These are phyloP conservation scores for Penicillium sp. DNA, from an alignment of 2,329 filamentous ascomycete genomes.

Conservation along the genomic window DNA sequence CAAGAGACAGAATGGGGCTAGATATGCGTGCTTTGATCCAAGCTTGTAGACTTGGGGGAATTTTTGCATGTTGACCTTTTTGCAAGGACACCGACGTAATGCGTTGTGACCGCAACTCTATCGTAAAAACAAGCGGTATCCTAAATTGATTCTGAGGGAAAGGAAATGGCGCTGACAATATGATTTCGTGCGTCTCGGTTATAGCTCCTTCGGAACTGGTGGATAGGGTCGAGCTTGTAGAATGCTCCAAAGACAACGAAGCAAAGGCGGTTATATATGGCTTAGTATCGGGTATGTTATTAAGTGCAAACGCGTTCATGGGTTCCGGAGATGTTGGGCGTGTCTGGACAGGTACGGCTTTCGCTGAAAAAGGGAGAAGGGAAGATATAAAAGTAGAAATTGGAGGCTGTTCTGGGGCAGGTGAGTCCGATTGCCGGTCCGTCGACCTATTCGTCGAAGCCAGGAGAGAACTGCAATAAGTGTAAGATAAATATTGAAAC, in stretches of 20 bases:
- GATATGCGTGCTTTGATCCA: constrained; percentile 34
- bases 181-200: constrained; percentile 33
- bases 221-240: constrained; percentile 21
- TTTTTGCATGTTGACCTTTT: constrained; percentile 17
- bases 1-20: constrained; percentile 32
- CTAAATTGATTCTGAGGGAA: constrained; percentile 33
- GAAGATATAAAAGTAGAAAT: constrained; percentile 37
- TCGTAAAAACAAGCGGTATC: constrained; percentile 31
- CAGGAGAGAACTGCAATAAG: constrained; percentile 28
- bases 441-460: constrained; percentile 26
- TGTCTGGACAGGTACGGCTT: constrained; percentile 18
- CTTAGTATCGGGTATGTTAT: constrained; percentile 52
- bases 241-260: constrained; percentile 54
- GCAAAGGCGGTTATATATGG: constrained; percentile 70
- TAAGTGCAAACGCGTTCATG: constrained; percentile 63
- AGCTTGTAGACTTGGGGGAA: constrained; percentile 27
- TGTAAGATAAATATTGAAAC: constrained; percentile 17
- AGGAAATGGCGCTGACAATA: constrained; percentile 32
- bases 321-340: constrained; percentile 39
- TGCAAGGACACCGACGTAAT: constrained; percentile 30
- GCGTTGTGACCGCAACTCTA: constrained; percentile 31
- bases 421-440: constrained; percentile 24
- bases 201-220: constrained; percentile 17
- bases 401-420: constrained; percentile 21
- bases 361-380: constrained; percentile 38